phyloP scores from a whole-genome alignment of 257 asterid genomes.

The Ehretia macrophylla region DNA sequence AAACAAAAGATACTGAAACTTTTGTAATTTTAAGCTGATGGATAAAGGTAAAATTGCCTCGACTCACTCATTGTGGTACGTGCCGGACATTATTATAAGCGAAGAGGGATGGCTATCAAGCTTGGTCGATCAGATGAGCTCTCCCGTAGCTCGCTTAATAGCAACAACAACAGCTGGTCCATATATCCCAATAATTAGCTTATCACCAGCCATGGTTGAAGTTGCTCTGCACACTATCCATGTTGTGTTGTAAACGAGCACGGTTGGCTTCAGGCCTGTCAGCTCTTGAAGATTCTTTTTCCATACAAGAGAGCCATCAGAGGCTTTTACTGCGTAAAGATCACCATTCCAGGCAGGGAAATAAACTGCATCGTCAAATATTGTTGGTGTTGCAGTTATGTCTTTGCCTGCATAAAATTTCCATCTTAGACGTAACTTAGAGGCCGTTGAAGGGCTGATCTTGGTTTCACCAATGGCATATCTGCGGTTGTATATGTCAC shows the following conservation, averaged over 20 bases:
- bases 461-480: too few species aligned
- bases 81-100: conserved; percentile 45
- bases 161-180: conserved; percentile 39
- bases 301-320: conserved; percentile 38
- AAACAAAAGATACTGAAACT: too few species aligned
- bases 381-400: conserved; percentile 36
- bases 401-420: conserved; percentile 31
- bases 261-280: conserved; percentile 30
- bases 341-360: conserved; percentile 45
- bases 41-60: not conserved
- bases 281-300: conserved; percentile 20
- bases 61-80: conserved; percentile 24
- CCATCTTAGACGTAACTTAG: conserved; percentile 36
- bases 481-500: too few species aligned
- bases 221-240: conserved; percentile 20
- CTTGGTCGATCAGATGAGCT: conserved; percentile 31
- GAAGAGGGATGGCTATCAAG: conserved; percentile 29
- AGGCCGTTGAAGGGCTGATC: conserved; percentile 24
- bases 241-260: conserved; percentile 8
- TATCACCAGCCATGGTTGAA: conserved; percentile 33
- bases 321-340: conserved; percentile 33
- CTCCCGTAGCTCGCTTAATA: conserved; percentile 21
- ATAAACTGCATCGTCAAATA: conserved; percentile 24
- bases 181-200: conserved; percentile 20
- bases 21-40: too few species aligned